These are phyloP conservation scores for Apophysomyces trapeziformis DNA, from an alignment of 371 early-diverging fungal species.

Conservation along the genomic window DNA sequence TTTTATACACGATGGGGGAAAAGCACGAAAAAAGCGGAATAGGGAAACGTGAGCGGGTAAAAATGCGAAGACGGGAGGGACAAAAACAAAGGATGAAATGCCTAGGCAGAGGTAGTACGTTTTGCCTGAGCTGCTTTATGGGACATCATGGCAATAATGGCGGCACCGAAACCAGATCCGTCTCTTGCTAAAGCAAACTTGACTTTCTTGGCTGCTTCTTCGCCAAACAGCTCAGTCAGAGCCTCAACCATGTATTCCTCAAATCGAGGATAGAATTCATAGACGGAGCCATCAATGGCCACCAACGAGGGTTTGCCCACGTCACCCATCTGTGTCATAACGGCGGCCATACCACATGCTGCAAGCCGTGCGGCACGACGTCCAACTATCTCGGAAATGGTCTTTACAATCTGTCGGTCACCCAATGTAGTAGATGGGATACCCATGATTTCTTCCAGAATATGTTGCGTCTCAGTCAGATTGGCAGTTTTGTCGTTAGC, in stretches of 20 bases:
- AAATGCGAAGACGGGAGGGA: neutral
- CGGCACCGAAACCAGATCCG: constrained; percentile 81
- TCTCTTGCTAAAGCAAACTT: constrained; percentile 45
- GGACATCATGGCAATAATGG: constrained; percentile 76
- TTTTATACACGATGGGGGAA: neutral
- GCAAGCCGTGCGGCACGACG: constrained; percentile 86
- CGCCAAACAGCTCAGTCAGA: constrained; percentile 74
- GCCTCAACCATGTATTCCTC: constrained; percentile 74
- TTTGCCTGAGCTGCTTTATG: constrained; percentile 21
- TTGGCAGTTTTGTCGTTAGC: constrained; percentile 75
- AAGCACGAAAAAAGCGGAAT: neutral
- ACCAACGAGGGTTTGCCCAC: constrained; percentile 58
- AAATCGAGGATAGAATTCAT: constrained; percentile 84
- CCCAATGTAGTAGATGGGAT: constrained; percentile 69
- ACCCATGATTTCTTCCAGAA: constrained; percentile 77
- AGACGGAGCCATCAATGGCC: constrained; percentile 86
- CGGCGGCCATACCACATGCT: constrained; percentile 87
- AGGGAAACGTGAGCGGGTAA: neutral
- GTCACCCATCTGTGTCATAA: constrained; percentile 64
- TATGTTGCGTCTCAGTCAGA: constrained; percentile 69
- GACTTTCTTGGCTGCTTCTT: constrained; percentile 48
- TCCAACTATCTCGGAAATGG: constrained; percentile 82
- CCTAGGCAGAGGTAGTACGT: neutral
- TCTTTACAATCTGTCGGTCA: constrained; percentile 83
- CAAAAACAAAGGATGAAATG: neutral